These are phyloP conservation scores for Salinomyces thailandicus DNA, from an alignment of 2,329 filamentous ascomycete genomes.

Conservation along the genomic window DNA sequence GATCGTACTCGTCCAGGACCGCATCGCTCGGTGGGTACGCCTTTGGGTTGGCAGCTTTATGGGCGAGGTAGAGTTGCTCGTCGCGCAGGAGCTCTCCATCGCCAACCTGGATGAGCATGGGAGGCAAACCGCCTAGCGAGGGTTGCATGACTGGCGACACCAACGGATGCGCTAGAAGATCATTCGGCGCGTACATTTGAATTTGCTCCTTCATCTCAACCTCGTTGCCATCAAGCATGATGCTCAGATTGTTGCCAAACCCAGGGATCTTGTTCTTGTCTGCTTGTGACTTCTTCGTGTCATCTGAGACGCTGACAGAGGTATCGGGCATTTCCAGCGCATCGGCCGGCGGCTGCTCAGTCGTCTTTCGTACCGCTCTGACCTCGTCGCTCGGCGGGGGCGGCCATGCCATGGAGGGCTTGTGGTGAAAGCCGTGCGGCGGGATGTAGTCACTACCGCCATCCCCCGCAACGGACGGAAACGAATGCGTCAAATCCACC, in stretches of 20 bases:
- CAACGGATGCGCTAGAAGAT: conserved; percentile 72
- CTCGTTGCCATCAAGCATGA: conserved; percentile 59
- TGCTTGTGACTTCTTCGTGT: conserved; percentile 3
- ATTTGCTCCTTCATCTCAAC: conserved; percentile 83
- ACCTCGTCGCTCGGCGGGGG: conserved; percentile 62
- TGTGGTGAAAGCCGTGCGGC: conserved; percentile 75
- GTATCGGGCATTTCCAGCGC: conserved; percentile 21
- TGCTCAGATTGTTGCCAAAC: conserved; percentile 40
- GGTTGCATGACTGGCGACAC: conserved; percentile 85
- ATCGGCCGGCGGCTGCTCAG: conserved; percentile 14
- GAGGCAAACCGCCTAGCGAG: conserved; percentile 79
- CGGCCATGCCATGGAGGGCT: conserved; percentile 83
- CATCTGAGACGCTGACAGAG: conserved; percentile 1
- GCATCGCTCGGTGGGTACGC: conserved; percentile 61
- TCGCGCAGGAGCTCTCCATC: conserved; percentile 84
- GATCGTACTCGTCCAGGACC: conserved; percentile 53
- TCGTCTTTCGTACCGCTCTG: conserved; percentile 13
- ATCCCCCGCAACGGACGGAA: conserved; percentile 71
- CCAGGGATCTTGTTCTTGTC: conserved; percentile 16
- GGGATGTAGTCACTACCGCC: conserved; percentile 80
- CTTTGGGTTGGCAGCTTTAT: conserved; percentile 79
- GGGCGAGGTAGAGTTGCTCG: conserved; percentile 88
- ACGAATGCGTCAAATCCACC: conserved; percentile 92
- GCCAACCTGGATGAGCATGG: conserved; percentile 69
- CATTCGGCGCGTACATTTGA: conserved; percentile 77